These are phyloP conservation scores for Camellia japonica DNA, from an alignment of 148 eudicot genomes.

Conservation along the genomic window DNA sequence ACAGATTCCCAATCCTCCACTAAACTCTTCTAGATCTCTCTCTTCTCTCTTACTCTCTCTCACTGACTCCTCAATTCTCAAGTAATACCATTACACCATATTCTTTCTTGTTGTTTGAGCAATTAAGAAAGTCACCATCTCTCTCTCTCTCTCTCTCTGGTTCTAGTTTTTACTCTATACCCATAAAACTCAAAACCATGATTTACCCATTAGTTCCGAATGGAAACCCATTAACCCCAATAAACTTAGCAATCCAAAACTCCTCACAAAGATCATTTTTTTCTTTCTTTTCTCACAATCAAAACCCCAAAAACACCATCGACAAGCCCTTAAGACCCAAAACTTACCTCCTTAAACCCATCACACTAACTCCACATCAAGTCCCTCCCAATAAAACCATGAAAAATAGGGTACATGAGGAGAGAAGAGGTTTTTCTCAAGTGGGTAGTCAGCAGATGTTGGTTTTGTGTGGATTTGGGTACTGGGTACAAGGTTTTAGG, in stretches of 20 bases:
- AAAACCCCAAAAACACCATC: constrained; percentile 22
- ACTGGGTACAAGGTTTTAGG: constrained; percentile 91
- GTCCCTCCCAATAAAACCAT: constrained; percentile 14
- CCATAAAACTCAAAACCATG: constrained; percentile 7
- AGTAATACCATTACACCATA: not conserved
- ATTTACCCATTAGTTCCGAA: constrained; percentile 18
- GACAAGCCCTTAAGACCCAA: constrained; percentile 10
- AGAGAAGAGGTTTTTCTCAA: constrained; percentile 25
- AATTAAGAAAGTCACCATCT: not conserved
- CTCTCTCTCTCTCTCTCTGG: not conserved
- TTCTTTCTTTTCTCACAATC: not conserved
- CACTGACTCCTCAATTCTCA: not conserved
- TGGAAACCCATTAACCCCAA: constrained; percentile 20
- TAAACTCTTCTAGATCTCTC: constrained; percentile 29
- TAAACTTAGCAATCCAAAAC: not conserved
- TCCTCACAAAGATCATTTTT: constrained; percentile 13
- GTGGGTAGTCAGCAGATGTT: constrained; percentile 46
- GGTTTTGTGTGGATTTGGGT: constrained; percentile 81
- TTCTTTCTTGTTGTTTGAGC: not conserved
- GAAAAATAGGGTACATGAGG: constrained; percentile 6
- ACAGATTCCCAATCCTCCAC: not conserved
- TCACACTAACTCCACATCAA: not conserved
- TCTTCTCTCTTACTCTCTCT: not conserved
- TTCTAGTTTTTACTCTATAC: not conserved
- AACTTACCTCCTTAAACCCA: constrained; percentile 17